Evolutionary conservation across 345 rosid genomes (phyloP), one percentile per base, ranked within the genome.

Genomic region (Camelina neglecta): DNA sequence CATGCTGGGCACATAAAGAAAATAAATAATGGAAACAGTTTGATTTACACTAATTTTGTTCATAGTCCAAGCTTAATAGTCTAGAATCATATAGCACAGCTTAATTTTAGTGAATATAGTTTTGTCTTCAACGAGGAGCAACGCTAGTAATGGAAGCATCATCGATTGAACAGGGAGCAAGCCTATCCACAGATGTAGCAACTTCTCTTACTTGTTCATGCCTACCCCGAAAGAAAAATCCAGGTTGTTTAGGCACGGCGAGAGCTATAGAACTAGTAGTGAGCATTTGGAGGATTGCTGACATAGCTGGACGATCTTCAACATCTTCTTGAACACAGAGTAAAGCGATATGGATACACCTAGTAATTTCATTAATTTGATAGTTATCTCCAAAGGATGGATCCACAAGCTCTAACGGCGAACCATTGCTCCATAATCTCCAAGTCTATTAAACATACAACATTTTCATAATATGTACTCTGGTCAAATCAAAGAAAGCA

Each of bases 321-420:
- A 86, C 80, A 53, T 87, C 83, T 82, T 82, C 84, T 57, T 88
- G 88, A 39, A 81, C 89, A 57, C 91, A 87, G 21, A 87, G 35
- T 39, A 87, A 39, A 2, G 89, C 89, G 5, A 65, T 65, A 65
- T 65, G 69, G 56, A 65, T 65, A 29, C 69, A 65, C 39, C 57
- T 65, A 0, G 57, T 69, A 31, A 84, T 78, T 67, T 85, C 87
- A 11, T 57, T 59, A 10, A 8, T 69, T 31, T 65, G 64, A 74
- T 79, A 81, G 0, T 68, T 56, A 13, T 67, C 60, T 0, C 3
- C 21, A 16, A 86, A 13, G 35, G 72, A 47, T 2, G 86, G 81
- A 69, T 89, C 90, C 56, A 84, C 9, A 15, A 87, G 70, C 26
- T 85, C 69, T 78, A 77, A 13, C 8, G 74, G 85, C 20, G 76